Conservation (phyloP, 2,329 filamentous ascomycete species). For the Diaporthe longicolla region DNA sequence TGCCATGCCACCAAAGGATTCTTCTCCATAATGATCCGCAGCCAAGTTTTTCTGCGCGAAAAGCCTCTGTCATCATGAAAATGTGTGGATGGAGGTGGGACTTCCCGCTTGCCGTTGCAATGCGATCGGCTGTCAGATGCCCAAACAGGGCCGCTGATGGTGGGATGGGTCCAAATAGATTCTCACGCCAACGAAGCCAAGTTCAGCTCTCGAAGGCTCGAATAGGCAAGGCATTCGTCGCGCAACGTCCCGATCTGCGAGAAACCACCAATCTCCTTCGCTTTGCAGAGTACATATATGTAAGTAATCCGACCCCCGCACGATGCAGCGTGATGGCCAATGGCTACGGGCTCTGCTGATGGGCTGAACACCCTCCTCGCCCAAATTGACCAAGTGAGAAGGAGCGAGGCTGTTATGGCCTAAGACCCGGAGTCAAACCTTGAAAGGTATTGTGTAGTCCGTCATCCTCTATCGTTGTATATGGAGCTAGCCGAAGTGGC, state of each 20-base stretch:
- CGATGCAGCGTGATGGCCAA: conserved; percentile 4
- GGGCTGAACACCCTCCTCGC: conserved; percentile 1
- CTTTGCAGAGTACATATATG: neutral
- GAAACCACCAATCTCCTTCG: neutral
- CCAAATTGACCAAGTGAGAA: neutral
- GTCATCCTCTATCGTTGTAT: too few species aligned
- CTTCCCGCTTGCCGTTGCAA: neutral
- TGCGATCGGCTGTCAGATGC: neutral
- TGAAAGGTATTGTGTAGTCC: too few species aligned
- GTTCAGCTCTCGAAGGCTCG: neutral
- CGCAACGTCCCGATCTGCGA: neutral
- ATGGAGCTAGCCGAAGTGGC: too few species aligned
- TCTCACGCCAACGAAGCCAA: neutral
- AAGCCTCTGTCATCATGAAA: neutral
- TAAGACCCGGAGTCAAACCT: neutral
- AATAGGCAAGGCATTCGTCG: neutral
- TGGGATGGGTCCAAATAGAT: neutral
- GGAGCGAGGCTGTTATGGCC: neutral
- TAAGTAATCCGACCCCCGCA: neutral
- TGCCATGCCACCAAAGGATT: neutral
- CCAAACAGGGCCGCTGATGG: neutral
- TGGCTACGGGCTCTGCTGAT: neutral
- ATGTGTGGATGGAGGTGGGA: neutral
- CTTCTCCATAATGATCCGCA: neutral
- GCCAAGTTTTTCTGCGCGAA: neutral